phyloP scores from a whole-genome alignment of 2,329 filamentous ascomycete species.

The Epichloe scottii region DNA sequence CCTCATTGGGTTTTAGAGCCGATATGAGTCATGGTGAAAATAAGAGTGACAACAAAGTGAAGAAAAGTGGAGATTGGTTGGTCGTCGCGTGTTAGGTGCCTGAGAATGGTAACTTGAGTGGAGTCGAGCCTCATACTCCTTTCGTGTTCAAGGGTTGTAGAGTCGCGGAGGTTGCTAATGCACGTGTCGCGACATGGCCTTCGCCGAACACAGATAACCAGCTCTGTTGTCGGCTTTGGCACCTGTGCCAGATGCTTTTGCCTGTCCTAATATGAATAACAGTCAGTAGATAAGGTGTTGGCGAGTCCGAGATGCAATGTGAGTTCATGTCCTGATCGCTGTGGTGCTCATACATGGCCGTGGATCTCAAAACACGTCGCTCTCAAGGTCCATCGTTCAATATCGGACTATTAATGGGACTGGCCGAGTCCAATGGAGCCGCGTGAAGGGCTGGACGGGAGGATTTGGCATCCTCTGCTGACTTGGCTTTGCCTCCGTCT shows the following conservation, averaged over 20 bases:
- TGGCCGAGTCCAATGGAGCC: constrained; percentile 67
- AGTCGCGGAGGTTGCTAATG: too few species aligned
- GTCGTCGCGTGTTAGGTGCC: too few species aligned
- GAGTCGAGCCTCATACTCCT: too few species aligned
- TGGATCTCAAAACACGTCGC: too few species aligned
- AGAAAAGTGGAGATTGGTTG: too few species aligned
- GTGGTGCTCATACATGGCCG: too few species aligned
- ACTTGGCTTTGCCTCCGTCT: constrained; percentile 41
- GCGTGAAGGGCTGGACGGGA: constrained; percentile 76
- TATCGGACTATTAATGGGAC: constrained; percentile 33
- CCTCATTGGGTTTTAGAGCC: too few species aligned
- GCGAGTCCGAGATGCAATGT: not conserved
- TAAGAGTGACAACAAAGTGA: too few species aligned
- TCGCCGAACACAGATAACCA: constrained; percentile 1
- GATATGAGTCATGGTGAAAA: too few species aligned
- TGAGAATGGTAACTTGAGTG: too few species aligned
- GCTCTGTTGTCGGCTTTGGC: not conserved
- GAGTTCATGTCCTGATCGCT: not conserved
- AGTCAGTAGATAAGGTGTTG: not conserved
- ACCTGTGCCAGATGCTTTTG: not conserved
- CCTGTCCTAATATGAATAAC: not conserved
- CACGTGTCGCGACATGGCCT: not conserved
- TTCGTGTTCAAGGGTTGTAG: too few species aligned
- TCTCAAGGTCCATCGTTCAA: not conserved
- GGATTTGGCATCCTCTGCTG: constrained; percentile 31